A percentile compares a stretch with the other conserved stretches of the same genome.
Conservation (phyloP, 768 basidiomycete genomes). For the Tulasnella sp. region DNA sequence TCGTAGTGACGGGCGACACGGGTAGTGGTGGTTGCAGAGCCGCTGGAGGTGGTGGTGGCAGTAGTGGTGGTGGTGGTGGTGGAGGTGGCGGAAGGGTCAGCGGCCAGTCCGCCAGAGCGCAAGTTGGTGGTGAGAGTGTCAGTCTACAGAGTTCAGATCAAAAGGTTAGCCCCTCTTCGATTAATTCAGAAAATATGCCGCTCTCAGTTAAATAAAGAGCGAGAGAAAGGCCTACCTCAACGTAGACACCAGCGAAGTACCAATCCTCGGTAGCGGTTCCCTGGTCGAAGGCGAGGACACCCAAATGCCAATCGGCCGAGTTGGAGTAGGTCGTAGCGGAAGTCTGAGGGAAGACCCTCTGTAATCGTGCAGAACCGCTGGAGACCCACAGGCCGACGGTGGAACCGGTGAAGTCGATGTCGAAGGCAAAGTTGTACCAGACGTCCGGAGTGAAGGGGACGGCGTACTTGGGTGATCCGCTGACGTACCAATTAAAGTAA, state of each 20-base stretch:
- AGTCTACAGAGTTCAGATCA: no score
- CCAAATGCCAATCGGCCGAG: slow-evolving; percentile 50
- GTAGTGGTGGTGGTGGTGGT: slow-evolving; percentile 42
- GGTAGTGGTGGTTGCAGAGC: no score
- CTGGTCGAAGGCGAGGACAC: slow-evolving; percentile 56
- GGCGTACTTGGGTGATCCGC: slow-evolving; percentile 53
- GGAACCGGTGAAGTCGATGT: slow-evolving; percentile 60
- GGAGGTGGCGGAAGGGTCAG: slow-evolving; percentile 56
- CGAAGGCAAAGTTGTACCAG: slow-evolving; percentile 71
- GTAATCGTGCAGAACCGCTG: slow-evolving; percentile 53
- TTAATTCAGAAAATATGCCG: no score
- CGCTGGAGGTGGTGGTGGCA: slow-evolving; percentile 11
- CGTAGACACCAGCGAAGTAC: slow-evolving; percentile 64
- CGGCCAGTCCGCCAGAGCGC: neutral
- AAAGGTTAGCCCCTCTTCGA: no score
- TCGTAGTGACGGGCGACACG: slow-evolving; percentile 8
- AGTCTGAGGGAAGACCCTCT: slow-evolving; percentile 55
- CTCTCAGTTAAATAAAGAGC: no score
- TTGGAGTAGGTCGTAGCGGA: slow-evolving; percentile 55
- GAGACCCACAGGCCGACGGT: slow-evolving; percentile 65
- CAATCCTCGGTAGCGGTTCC: slow-evolving; percentile 54
- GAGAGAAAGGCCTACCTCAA: slow-evolving; percentile 46
- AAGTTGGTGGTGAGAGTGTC: slow-evolving; percentile 6
- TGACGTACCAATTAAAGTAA: slow-evolving; percentile 59
- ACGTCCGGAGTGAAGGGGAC: slow-evolving; percentile 55